phyloP scores from a whole-genome alignment of 306 rosid genomes.

The Sphenostylis stenocarpa region DNA sequence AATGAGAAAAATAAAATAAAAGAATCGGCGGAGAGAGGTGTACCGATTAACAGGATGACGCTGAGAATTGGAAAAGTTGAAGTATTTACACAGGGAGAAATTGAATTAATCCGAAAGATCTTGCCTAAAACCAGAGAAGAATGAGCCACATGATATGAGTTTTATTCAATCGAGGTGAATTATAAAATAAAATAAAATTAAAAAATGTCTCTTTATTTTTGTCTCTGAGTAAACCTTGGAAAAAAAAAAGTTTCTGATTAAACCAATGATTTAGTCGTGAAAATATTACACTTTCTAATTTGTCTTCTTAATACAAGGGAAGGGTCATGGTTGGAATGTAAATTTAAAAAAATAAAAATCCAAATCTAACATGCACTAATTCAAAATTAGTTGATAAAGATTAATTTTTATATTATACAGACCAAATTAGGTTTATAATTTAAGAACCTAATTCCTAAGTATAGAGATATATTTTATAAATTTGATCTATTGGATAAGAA shows the following conservation, averaged over 20 bases:
- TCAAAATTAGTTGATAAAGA: not conserved
- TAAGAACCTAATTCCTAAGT: too few species aligned
- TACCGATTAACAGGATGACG: slow-evolving; percentile 44
- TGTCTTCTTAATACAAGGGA: not conserved
- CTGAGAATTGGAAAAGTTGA: slow-evolving; percentile 29
- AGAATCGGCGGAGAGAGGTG: slow-evolving; percentile 11
- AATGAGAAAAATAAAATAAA: not conserved
- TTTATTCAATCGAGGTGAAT: slow-evolving; percentile 20
- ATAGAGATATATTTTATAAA: not conserved
- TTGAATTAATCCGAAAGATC: slow-evolving; percentile 28
- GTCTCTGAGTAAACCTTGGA: not conserved
- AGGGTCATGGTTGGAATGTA: not conserved
- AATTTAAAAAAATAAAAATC: not conserved
- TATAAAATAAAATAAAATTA: not conserved
- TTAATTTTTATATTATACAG: not conserved
- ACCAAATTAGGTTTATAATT: too few species aligned
- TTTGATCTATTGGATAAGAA: not conserved
- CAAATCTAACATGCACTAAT: not conserved
- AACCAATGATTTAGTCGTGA: not conserved
- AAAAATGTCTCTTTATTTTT: not conserved
- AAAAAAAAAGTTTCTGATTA: not conserved
- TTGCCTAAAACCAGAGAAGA: slow-evolving; percentile 32
- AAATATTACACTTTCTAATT: not conserved
- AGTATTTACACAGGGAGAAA: slow-evolving; percentile 35
- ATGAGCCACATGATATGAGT: not conserved